phyloP scores from a whole-genome alignment of 768 basidiomycete species.

The Obba rivulosa region DNA sequence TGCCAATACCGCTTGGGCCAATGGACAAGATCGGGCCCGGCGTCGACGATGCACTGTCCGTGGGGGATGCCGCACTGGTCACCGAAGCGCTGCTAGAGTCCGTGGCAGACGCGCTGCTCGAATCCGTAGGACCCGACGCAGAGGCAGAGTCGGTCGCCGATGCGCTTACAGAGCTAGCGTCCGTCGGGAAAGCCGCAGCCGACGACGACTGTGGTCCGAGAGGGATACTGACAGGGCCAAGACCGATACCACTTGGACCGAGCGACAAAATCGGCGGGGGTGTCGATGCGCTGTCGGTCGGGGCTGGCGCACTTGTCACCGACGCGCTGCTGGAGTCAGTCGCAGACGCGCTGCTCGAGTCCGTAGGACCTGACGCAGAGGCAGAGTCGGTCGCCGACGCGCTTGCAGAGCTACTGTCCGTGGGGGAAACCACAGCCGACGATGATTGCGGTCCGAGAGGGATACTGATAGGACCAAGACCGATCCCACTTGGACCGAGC shows the following conservation, averaged over 20 bases:
- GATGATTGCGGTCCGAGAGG: no score
- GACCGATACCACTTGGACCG: no score
- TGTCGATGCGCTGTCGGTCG: conserved; percentile 1
- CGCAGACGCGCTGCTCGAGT: background rate
- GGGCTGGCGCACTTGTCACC: background rate
- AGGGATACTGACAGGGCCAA: background rate
- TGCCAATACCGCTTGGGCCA: no score
- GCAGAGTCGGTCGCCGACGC: conserved; percentile 3
- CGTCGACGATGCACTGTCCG: conserved; percentile 1
- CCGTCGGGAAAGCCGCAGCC: no score
- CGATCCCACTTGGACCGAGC: no score
- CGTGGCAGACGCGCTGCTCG: background rate
- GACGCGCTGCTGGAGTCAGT: background rate
- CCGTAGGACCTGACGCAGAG: no score
- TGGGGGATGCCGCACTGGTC: conserved; percentile 4
- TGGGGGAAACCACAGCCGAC: no score
- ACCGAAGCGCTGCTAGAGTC: background rate
- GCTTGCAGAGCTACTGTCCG: background rate
- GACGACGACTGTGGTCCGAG: no score
- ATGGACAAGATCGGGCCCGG: conserved; percentile 1
- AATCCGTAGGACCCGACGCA: no score
- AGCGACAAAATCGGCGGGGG: background rate
- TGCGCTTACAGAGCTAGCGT: background rate
- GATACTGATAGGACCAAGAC: background rate
- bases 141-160: conserved; percentile 2